These are phyloP conservation scores for Zygosaccharomyces pseudobailii DNA, from an alignment of 1,139 yeast genomes.

Conservation along the genomic window DNA sequence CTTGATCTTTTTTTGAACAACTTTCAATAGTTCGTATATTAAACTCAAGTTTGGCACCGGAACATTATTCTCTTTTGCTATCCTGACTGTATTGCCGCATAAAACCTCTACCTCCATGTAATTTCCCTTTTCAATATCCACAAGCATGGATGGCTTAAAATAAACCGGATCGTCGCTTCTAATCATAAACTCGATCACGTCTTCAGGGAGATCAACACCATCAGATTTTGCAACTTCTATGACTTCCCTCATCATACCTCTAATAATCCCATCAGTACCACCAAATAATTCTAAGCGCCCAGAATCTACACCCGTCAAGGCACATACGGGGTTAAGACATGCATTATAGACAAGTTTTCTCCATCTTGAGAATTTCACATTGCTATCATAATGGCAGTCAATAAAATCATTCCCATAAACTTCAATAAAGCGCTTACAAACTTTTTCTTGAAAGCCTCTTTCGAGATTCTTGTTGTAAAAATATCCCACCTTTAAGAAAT, in stretches of 20 bases:
- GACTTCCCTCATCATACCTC: slow-evolving; percentile 66
- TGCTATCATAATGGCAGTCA: slow-evolving; percentile 41
- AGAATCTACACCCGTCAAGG: slow-evolving; percentile 41
- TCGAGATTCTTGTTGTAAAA: slow-evolving; percentile 39
- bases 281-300: slow-evolving; percentile 54
- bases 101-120: slow-evolving; percentile 69
- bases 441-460: slow-evolving; percentile 34
- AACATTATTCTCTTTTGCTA: slow-evolving; percentile 54
- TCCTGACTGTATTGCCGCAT: slow-evolving; percentile 62
- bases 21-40: slow-evolving; percentile 53
- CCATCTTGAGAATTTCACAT: slow-evolving; percentile 61
- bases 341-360: slow-evolving; percentile 67
- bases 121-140: slow-evolving; percentile 65
- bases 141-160: slow-evolving; percentile 70
- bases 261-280: slow-evolving; percentile 45
- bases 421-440: slow-evolving; percentile 42
- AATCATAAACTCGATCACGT: slow-evolving; percentile 44
- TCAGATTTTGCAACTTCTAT: slow-evolving; percentile 55
- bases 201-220: slow-evolving; percentile 49
- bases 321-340: slow-evolving; percentile 11
- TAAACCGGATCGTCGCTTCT: slow-evolving; percentile 60
- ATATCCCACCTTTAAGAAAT: slow-evolving; percentile 52
- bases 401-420: slow-evolving; percentile 48
- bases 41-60: slow-evolving; percentile 53
- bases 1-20: slow-evolving; percentile 56